These are phyloP conservation scores for Saksenaea oblongispora DNA, from an alignment of 371 early-diverging fungal genomes.

Conservation along the genomic window DNA sequence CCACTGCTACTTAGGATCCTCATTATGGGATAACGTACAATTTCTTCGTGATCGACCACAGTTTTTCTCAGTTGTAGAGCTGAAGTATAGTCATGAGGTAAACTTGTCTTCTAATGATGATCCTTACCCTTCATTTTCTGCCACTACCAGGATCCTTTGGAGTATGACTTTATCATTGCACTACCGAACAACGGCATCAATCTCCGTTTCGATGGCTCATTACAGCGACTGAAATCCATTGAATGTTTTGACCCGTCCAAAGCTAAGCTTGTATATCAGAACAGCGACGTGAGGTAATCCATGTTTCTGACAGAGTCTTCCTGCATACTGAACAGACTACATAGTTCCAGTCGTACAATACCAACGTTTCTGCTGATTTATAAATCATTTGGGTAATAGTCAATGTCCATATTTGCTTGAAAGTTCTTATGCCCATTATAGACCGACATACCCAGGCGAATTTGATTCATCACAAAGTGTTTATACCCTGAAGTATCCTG, in stretches of 20 bases:
- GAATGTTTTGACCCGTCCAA: conserved; percentile 65
- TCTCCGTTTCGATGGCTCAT: conserved; percentile 61
- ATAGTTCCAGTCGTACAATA: conserved; percentile 59
- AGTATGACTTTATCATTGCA: conserved; percentile 61
- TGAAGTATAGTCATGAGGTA: conserved; percentile 69
- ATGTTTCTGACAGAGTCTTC: neutral
- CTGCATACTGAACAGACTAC: neutral
- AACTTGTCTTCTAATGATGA: neutral
- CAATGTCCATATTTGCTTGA: neutral
- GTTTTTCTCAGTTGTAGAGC: conserved; percentile 63
- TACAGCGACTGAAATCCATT: conserved; percentile 66
- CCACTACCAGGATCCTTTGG: conserved; percentile 56
- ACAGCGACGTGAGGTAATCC: conserved; percentile 63
- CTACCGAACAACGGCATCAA: conserved; percentile 64
- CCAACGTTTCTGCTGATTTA: conserved; percentile 72
- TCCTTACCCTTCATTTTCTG: neutral
- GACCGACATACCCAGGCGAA: conserved; percentile 70
- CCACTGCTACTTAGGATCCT: conserved; percentile 40
- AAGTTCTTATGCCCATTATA: conserved; percentile 9
- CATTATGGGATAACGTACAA: conserved; percentile 56
- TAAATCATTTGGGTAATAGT: conserved; percentile 69
- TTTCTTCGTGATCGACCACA: conserved; percentile 52
- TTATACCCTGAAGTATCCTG: conserved; percentile 74
- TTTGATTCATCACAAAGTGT: conserved; percentile 52
- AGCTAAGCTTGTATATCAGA: conserved; percentile 65